A percentile compares a stretch with the other conserved stretches of the same genome.
Evolutionary conservation across 371 early-diverging fungal genomes (phyloP).

Genomic region (Saksenaea vasiformis): DNA sequence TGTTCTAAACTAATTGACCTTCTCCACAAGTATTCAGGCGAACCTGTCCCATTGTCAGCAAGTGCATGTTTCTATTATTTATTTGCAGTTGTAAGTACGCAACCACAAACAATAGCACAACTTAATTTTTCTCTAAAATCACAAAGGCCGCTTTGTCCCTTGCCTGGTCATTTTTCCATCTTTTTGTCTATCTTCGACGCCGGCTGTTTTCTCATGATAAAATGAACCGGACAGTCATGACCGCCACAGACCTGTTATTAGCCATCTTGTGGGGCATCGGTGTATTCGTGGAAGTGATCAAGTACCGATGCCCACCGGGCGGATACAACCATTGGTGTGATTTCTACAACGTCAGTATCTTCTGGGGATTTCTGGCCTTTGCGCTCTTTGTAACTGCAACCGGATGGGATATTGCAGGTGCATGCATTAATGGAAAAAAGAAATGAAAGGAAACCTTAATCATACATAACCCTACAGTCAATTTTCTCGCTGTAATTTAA

Average conservation of each 20-base stretch:
- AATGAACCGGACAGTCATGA: slow-evolving; percentile 52
- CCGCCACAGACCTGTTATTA: slow-evolving; percentile 52
- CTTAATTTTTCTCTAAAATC: background rate
- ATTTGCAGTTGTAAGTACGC: slow-evolving; percentile 46
- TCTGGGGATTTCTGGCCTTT: slow-evolving; percentile 55
- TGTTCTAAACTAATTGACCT: background rate
- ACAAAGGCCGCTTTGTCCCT: slow-evolving; percentile 49
- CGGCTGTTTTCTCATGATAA: slow-evolving; percentile 41
- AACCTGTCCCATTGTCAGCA: slow-evolving; percentile 34
- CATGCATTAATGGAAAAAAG: slow-evolving; percentile 20
- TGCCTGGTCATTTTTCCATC: slow-evolving; percentile 47
- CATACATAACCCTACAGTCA: background rate
- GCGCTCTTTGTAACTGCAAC: slow-evolving; percentile 42
- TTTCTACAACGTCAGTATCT: slow-evolving; percentile 59
- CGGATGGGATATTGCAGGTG: slow-evolving; percentile 55
- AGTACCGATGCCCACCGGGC: slow-evolving; percentile 51
- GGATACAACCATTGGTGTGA: slow-evolving; percentile 53
- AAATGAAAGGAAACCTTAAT: background rate
- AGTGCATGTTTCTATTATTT: slow-evolving; percentile 45
- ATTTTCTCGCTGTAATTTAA: background rate
- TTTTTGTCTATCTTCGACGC: slow-evolving; percentile 47
- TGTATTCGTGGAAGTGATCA: slow-evolving; percentile 54
- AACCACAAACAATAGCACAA: background rate
- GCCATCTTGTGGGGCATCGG: slow-evolving; percentile 58
- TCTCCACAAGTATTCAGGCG: slow-evolving; percentile 28